Conservation (phyloP, 371 early-diverging fungal genomes). For the Thermomucor indicae-seudaticae region DNA sequence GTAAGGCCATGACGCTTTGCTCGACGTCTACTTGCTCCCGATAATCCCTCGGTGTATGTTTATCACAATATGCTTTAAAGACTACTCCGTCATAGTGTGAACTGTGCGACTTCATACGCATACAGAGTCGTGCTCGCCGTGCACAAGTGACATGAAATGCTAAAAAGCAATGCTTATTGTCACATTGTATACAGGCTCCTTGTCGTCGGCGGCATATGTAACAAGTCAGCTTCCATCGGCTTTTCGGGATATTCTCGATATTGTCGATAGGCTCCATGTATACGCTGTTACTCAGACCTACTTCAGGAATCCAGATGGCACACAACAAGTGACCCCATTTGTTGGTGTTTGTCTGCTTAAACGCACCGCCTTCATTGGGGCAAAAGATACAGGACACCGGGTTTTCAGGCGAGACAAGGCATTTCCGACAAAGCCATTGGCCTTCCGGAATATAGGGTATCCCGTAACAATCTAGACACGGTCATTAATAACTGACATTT, state of each 20-base stretch:
- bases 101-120: slow-evolving; percentile 70
- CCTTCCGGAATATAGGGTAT: slow-evolving; percentile 99
- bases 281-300: slow-evolving; percentile 81
- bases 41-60: slow-evolving; percentile 77
- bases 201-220: slow-evolving; percentile 77
- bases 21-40: slow-evolving; percentile 54
- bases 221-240: slow-evolving; percentile 87
- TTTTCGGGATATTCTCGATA: slow-evolving; percentile 81
- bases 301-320: slow-evolving; percentile 96
- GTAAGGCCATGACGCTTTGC: slow-evolving; percentile 28
- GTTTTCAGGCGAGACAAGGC: slow-evolving; percentile 89
- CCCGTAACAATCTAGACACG: slow-evolving; percentile 92
- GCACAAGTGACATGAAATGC: slow-evolving; percentile 97
- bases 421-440: slow-evolving; percentile 97
- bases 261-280: slow-evolving; percentile 98
- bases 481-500: neutral
- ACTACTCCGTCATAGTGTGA: slow-evolving; percentile 54
- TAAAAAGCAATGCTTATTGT: slow-evolving; percentile 79
- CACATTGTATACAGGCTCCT: slow-evolving; percentile 97
- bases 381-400: slow-evolving; percentile 94
- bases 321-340: slow-evolving; percentile 97
- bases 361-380: slow-evolving; percentile 93
- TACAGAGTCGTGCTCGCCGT: slow-evolving; percentile 77
- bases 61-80: slow-evolving; percentile 74
- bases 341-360: slow-evolving; percentile 91